Percentiles rank a stretch among this genome's conserved stretches.
phyloP scores from a whole-genome alignment of 306 rosid genomes.

The Spatholobus suberectus region DNA sequence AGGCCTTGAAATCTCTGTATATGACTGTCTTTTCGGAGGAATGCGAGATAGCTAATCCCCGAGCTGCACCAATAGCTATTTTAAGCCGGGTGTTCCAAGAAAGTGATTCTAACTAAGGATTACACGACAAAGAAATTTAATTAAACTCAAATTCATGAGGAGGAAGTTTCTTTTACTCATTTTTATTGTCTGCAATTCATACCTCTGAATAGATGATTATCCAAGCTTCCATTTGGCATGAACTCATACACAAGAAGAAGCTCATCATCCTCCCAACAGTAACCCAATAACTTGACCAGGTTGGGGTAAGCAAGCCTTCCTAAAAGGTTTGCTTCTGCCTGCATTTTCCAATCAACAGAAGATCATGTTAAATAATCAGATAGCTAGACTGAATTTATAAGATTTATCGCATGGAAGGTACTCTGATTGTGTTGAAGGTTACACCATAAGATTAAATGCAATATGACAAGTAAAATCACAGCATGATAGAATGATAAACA shows the following conservation, averaged over 20 bases:
- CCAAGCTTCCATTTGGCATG: slow-evolving; percentile 87
- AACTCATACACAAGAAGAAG: slow-evolving; percentile 96
- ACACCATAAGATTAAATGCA: slow-evolving; percentile 15
- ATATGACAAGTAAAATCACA: slow-evolving; percentile 12
- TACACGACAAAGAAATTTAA: slow-evolving; percentile 3
- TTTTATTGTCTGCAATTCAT: slow-evolving; percentile 37
- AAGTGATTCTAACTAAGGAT: slow-evolving; percentile 64
- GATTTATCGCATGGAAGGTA: slow-evolving; percentile 18
- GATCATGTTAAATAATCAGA: neutral
- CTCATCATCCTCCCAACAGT: slow-evolving; percentile 78
- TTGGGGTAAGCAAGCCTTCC: slow-evolving; percentile 92
- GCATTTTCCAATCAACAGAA: slow-evolving; percentile 45
- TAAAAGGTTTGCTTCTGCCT: slow-evolving; percentile 84
- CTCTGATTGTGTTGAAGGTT: neutral
- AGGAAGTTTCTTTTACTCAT: neutral
- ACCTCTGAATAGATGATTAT: slow-evolving; percentile 93
- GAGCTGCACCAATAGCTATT: slow-evolving; percentile 89
- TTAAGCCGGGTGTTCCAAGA: slow-evolving; percentile 77
- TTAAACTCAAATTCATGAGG: slow-evolving; percentile 33
- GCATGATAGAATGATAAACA: neutral
- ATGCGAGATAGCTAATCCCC: slow-evolving; percentile 86
- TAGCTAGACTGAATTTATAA: no score
- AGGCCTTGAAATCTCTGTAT: slow-evolving; percentile 91
- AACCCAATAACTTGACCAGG: slow-evolving; percentile 83
- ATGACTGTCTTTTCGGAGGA: slow-evolving; percentile 71